Base-by-base conservation (phyloP, 331 rosid species). In the Cydonia oblonga region DNA sequence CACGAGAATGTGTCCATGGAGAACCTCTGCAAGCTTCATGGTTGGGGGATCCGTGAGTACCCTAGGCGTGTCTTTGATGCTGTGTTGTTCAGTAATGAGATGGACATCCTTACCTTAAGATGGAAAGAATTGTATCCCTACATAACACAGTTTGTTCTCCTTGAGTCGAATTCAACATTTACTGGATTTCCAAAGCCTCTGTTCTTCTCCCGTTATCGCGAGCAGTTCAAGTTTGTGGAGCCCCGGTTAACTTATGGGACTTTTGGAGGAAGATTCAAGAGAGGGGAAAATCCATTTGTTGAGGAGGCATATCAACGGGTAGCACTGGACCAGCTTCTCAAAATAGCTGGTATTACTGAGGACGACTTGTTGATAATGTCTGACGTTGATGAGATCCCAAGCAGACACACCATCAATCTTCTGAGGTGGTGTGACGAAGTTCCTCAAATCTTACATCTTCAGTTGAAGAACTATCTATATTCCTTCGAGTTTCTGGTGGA, bases 1-100 rank as follows among this genome's bases (percentile, higher is more conserved):
- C 86, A 91, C 9, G 92, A 85, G 53, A 88, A 91, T 79, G 96
- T 88, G 74, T 53, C 92, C 0, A 89, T 89, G 98, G 96, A 86
- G 87, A 88, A 85, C 70, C 93, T 82, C 46, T 93, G 98, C 87
- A 82, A 68, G 33, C 97, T 93, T 76, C 98, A 93, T 81, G 98
- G 97, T 25, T 93, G 98, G 98, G 87, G 90, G 49, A 79, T 87
- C 64, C 88, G 98, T 2, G 96, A 88, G 68, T 89, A 76, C 64
- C 98, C 98, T 7, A 86, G 98, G 57, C 97, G 98, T 66, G 97
- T 93, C 77, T 93, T 81, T 52, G 98, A 93, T 88, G 98, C 96
- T 8, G 96, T 93, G 66, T 76, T 93, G 88, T 93, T 91, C 71
- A 93, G 98, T 44, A 93, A 91, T 73, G 98, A 93, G 96, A 56